These are phyloP conservation scores for Ophiostoma ulmi DNA, from an alignment of 2,329 filamentous ascomycete species.

Conservation along the genomic window DNA sequence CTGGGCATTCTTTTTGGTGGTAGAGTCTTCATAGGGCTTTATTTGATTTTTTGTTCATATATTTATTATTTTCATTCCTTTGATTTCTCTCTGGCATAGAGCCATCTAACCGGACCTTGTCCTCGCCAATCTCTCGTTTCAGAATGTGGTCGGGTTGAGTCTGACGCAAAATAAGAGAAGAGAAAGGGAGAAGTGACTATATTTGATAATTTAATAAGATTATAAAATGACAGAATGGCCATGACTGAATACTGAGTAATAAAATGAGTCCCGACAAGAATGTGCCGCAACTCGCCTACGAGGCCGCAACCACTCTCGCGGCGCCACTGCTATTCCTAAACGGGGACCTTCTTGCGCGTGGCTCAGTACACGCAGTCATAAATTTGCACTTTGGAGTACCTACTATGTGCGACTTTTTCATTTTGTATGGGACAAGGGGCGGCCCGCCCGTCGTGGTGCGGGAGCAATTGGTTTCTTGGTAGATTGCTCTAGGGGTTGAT, in stretches of 20 bases:
- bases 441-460: background rate
- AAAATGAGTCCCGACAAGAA: background rate
- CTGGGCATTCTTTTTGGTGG: background rate
- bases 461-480: background rate
- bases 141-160: no score
- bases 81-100: background rate
- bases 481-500: background rate
- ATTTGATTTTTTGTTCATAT: background rate
- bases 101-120: no score
- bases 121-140: no score
- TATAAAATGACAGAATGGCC: no score
- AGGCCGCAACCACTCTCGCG: background rate
- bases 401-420: background rate
- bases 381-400: no score
- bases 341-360: conserved; percentile 10
- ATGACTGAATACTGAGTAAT: background rate
- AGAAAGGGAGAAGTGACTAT: no score
- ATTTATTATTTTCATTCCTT: background rate
- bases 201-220: no score
- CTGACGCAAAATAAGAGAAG: no score
- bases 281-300: background rate
- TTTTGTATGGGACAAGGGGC: background rate
- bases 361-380: no score
- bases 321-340: conserved; percentile 13
- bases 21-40: background rate